Evolutionary conservation across 495 filamentous ascomycete species (phyloP).

Genomic region (Chaetomium fimeti): DNA sequence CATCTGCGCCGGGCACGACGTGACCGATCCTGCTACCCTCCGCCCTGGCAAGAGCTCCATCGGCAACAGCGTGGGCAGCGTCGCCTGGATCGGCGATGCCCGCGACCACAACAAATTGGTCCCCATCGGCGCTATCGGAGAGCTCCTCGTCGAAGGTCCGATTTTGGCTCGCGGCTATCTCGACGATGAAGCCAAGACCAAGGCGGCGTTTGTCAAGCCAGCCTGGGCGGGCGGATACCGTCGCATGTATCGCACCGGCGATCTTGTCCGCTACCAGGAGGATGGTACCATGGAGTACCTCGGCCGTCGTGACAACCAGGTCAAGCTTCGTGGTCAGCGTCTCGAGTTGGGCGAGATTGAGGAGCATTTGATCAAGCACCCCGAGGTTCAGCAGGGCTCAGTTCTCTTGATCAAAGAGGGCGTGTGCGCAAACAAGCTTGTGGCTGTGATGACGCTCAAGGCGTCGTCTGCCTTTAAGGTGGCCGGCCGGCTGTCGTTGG

Average conservation of each 20-base stretch:
- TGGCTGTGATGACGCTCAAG: constrained; percentile 10
- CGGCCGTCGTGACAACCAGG: constrained; percentile 41
- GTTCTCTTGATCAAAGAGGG: constrained; percentile 14
- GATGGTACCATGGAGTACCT: constrained; percentile 38
- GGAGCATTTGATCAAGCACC: constrained; percentile 14
- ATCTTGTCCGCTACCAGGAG: constrained; percentile 52
- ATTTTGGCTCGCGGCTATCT: constrained; percentile 46
- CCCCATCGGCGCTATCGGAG: constrained; percentile 49
- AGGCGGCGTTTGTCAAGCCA: constrained; percentile 36
- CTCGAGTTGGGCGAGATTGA: constrained; percentile 39
- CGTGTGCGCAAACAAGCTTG: constrained; percentile 8
- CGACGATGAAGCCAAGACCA: constrained; percentile 39
- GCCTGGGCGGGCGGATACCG: background rate
- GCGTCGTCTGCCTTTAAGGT: background rate
- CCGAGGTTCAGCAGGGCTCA: constrained; percentile 12
- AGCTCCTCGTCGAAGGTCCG: constrained; percentile 47
- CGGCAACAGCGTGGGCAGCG: background rate
- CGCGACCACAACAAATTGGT: constrained; percentile 49
- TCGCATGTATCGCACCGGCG: constrained; percentile 51
- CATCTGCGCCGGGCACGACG: constrained; percentile 8
- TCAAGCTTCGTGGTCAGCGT: constrained; percentile 43
- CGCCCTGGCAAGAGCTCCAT: background rate
- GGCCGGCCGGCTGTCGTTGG: constrained; percentile 4
- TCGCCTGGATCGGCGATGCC: constrained; percentile 55
- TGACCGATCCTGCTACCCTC: background rate